Conservation (phyloP, 208 protist species). For the Phytomonas francai region DNA sequence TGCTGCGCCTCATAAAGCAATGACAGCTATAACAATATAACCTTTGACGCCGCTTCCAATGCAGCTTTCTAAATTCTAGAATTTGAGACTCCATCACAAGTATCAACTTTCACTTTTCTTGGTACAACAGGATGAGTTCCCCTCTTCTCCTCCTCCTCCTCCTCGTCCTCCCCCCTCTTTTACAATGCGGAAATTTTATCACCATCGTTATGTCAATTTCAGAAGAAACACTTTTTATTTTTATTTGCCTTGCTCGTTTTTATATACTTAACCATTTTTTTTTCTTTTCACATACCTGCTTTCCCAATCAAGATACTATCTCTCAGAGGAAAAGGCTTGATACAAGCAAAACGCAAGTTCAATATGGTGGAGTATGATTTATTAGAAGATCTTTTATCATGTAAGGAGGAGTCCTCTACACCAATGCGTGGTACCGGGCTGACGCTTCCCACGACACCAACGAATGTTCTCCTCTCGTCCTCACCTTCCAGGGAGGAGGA, state of each 20-base stretch:
- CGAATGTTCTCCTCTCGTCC: background rate
- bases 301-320: background rate
- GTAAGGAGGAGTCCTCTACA: constrained; percentile 14
- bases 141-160: too few relatives aligned
- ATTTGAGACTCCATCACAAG: background rate
- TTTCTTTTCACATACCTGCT: background rate
- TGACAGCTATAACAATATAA: background rate
- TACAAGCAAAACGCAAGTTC: background rate
- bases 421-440: background rate
- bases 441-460: background rate
- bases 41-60: background rate
- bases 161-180: too few relatives aligned
- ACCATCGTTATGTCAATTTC: background rate
- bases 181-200: background rate
- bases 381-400: constrained; percentile 66
- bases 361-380: constrained; percentile 39
- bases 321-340: background rate
- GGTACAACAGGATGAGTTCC: too few relatives aligned
- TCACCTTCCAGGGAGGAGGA: background rate
- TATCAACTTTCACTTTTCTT: background rate
- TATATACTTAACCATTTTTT: background rate
- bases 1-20: background rate
- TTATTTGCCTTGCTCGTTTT: background rate
- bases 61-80: background rate
- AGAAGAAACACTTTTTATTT: background rate